Percentiles rank a stretch among this genome's conserved stretches.
phyloP scores from a whole-genome alignment of 2,329 filamentous ascomycete genomes.

The Ceratocystis cacaofunesta region DNA sequence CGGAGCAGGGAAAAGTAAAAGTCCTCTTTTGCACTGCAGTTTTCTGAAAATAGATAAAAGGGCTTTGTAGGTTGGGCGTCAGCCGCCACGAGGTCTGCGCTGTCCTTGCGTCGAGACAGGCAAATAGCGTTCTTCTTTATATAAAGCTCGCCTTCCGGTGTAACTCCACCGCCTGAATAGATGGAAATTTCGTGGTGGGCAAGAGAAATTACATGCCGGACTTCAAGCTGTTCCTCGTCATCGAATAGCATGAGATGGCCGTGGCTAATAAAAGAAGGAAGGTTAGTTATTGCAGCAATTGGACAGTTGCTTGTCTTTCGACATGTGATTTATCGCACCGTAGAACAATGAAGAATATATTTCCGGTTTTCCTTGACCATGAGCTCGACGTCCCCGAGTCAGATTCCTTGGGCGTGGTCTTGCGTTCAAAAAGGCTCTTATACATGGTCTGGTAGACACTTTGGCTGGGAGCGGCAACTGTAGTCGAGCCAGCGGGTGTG shows the following conservation, averaged over 20 bases:
- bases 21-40: constrained; percentile 92
- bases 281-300: constrained; percentile 3
- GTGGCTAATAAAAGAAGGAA: constrained; percentile 41
- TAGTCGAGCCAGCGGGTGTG: constrained; percentile 60
- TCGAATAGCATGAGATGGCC: constrained; percentile 97
- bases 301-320: not conserved
- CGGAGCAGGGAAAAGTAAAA: constrained; percentile 88
- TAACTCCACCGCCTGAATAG: constrained; percentile 61
- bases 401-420: constrained; percentile 33
- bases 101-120: constrained; percentile 49
- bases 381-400: constrained; percentile 37
- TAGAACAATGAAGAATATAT: constrained; percentile 85
- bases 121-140: constrained; percentile 88
- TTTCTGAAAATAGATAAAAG: constrained; percentile 89
- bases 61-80: constrained; percentile 54
- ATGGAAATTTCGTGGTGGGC: constrained; percentile 75
- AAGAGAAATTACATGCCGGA: constrained; percentile 87
- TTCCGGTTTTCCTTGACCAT: constrained; percentile 53
- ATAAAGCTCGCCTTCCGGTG: constrained; percentile 84
- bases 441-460: constrained; percentile 99
- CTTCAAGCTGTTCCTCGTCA: constrained; percentile 85
- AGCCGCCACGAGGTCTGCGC: constrained; percentile 37
- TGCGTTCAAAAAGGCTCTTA: constrained; percentile 82
- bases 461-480: constrained; percentile 64
- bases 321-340: constrained; percentile 39